phyloP scores from a whole-genome alignment of 495 filamentous ascomycete species.

The Trichoderma virens region DNA sequence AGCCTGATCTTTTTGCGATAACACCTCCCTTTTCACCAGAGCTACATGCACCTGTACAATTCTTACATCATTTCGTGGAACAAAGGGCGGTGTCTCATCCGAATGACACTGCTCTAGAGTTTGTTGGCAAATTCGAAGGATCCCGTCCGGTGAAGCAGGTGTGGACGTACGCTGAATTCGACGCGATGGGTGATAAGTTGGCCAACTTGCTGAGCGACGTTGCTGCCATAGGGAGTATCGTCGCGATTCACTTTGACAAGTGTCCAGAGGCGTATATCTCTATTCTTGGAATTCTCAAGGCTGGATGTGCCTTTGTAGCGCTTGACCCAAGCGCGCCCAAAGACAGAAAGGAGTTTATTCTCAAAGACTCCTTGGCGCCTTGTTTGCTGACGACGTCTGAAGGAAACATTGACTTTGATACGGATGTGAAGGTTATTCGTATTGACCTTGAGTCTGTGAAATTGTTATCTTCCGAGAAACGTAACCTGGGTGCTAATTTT shows the following conservation, averaged over 20 bases:
- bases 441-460: constrained; percentile 23
- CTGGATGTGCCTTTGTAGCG: constrained; percentile 75
- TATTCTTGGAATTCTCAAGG: constrained; percentile 73
- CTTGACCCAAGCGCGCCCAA: constrained; percentile 57
- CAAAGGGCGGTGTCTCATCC: constrained; percentile 31
- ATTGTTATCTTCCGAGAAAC: constrained; percentile 18
- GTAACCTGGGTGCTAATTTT: neutral
- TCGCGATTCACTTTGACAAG: constrained; percentile 75
- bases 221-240: constrained; percentile 42
- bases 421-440: constrained; percentile 28
- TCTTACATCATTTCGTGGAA: constrained; percentile 61
- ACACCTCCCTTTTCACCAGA: constrained; percentile 39
- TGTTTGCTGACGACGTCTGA: constrained; percentile 38
- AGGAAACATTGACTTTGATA: constrained; percentile 22
- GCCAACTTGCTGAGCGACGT: constrained; percentile 43
- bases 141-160: constrained; percentile 23
- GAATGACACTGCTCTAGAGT: constrained; percentile 50
- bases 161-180: constrained; percentile 58
- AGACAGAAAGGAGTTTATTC: constrained; percentile 56
- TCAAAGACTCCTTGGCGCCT: constrained; percentile 51
- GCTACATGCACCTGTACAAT: constrained; percentile 33
- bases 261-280: constrained; percentile 70
- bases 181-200: constrained; percentile 52
- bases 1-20: constrained; percentile 42
- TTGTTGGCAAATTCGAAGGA: constrained; percentile 37